Evolutionary conservation across 371 early-diverging fungal species (phyloP).

Genomic region (Rhizopus microsporus): DNA sequence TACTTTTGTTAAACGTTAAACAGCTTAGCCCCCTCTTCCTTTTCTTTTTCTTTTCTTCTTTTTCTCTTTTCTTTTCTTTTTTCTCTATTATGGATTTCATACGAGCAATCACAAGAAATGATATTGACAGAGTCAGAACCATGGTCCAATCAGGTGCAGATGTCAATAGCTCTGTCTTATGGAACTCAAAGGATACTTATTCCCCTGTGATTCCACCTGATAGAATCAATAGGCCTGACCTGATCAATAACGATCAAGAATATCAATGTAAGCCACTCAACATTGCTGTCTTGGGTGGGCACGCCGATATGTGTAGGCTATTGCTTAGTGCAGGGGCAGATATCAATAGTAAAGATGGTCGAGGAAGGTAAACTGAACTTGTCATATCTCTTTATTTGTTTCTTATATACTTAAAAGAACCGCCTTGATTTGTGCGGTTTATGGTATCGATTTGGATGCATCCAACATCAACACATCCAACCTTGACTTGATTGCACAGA

Average conservation of each 20-base stretch:
- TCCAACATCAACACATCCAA: conserved; percentile 61
- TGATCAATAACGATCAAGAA: conserved; percentile 38
- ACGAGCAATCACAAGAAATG: conserved; percentile 51
- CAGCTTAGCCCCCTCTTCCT: not conserved
- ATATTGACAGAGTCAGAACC: conserved; percentile 46
- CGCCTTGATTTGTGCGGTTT: conserved; percentile 58
- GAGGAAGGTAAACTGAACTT: conserved; percentile 57
- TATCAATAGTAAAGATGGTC: conserved; percentile 64
- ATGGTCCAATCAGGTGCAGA: conserved; percentile 51
- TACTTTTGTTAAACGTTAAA: conserved; percentile 7
- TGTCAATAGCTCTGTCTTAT: conserved; percentile 53
- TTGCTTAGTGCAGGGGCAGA: conserved; percentile 67
- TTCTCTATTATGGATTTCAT: conserved; percentile 51
- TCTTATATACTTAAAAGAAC: conserved; percentile 39
- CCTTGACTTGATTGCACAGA: conserved; percentile 58
- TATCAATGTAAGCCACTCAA: conserved; percentile 67
- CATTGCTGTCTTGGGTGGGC: conserved; percentile 69
- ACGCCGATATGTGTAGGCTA: conserved; percentile 58
- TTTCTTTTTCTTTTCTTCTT: conserved; percentile 6
- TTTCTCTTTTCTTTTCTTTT: conserved; percentile 9
- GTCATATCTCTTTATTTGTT: too few species aligned
- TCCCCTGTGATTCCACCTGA: conserved; percentile 46
- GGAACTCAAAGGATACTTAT: conserved; percentile 50
- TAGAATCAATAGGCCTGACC: conserved; percentile 31
- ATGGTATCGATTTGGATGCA: conserved; percentile 58